Conservation (phyloP, 805 yeast species). For the Starmerella roubikii region DNA sequence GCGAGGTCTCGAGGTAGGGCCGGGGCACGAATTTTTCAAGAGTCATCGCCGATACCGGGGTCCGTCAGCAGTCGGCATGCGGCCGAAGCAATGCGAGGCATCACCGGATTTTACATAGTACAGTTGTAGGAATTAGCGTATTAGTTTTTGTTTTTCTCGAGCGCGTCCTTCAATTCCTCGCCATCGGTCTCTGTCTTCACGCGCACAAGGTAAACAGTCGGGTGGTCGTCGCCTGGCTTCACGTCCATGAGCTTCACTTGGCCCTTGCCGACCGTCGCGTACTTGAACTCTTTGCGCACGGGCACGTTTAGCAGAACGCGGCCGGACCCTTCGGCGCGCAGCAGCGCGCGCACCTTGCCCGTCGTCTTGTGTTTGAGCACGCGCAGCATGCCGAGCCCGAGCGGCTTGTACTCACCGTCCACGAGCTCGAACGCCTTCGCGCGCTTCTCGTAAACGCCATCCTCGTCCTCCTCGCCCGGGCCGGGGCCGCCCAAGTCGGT, state of each 20-base stretch:
- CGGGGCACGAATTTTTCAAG: not conserved
- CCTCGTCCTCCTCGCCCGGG: conserved; percentile 83
- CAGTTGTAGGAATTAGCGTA: too few species aligned
- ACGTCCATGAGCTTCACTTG: conserved; percentile 57
- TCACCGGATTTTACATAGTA: too few species aligned
- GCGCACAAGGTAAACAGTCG: conserved; percentile 56
- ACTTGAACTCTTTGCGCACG: conserved; percentile 45
- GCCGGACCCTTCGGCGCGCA: conserved; percentile 82
- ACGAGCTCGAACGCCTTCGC: conserved; percentile 57
- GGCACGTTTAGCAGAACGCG: conserved; percentile 59
- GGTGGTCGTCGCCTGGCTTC: conserved; percentile 35
- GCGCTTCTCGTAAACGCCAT: conserved; percentile 45
- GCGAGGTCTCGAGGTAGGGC: too few species aligned
- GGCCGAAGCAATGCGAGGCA: too few species aligned
- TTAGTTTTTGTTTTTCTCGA: conserved; percentile 22
- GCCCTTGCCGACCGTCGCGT: conserved; percentile 48
- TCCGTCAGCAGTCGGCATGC: too few species aligned
- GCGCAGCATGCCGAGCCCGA: conserved; percentile 74
- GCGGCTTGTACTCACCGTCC: conserved; percentile 29
- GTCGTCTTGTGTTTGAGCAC: conserved; percentile 49
- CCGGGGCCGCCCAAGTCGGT: conserved; percentile 40
- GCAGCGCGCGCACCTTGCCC: conserved; percentile 51
- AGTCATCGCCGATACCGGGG: conserved; percentile 1
- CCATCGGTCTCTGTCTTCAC: conserved; percentile 72
- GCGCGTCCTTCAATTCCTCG: conserved; percentile 32